These are phyloP conservation scores for Torulaspora globosa DNA, from an alignment of 1,139 yeast species.

Conservation along the genomic window DNA sequence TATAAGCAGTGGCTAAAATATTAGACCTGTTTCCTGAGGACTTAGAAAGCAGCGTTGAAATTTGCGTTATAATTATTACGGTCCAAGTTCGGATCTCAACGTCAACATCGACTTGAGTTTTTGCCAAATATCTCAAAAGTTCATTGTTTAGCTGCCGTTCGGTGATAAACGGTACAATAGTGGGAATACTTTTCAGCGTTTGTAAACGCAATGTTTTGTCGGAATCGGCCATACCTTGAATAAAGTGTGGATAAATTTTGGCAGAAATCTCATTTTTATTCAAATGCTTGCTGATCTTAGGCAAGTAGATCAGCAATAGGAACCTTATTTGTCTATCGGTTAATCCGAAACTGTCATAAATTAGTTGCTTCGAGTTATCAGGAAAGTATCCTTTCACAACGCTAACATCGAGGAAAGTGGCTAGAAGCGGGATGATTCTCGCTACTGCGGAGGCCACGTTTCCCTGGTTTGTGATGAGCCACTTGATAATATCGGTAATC, in stretches of 20 bases:
- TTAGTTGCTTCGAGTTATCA: conserved; percentile 55
- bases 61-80: conserved; percentile 65
- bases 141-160: conserved; percentile 87
- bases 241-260: conserved; percentile 61
- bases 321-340: conserved; percentile 77
- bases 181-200: conserved; percentile 66
- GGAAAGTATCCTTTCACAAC: conserved; percentile 37
- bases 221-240: conserved; percentile 81
- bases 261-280: conserved; percentile 62
- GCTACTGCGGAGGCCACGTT: conserved; percentile 32
- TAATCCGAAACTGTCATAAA: conserved; percentile 57
- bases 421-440: conserved; percentile 26
- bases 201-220: conserved; percentile 76
- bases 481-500: conserved; percentile 43
- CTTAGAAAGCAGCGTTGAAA: conserved; percentile 60
- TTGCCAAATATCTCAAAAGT: conserved; percentile 72
- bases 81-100: conserved; percentile 87
- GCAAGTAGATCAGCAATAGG: conserved; percentile 60
- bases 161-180: conserved; percentile 61
- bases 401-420: conserved; percentile 26
- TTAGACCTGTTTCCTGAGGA: conserved; percentile 51
- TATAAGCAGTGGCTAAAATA: conserved; percentile 82
- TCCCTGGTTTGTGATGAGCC: conserved; percentile 21
- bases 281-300: conserved; percentile 50
- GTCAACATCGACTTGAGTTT: conserved; percentile 79